These are phyloP conservation scores for Pulveroboletus sp. DNA, from an alignment of 768 basidiomycete genomes.

Conservation along the genomic window DNA sequence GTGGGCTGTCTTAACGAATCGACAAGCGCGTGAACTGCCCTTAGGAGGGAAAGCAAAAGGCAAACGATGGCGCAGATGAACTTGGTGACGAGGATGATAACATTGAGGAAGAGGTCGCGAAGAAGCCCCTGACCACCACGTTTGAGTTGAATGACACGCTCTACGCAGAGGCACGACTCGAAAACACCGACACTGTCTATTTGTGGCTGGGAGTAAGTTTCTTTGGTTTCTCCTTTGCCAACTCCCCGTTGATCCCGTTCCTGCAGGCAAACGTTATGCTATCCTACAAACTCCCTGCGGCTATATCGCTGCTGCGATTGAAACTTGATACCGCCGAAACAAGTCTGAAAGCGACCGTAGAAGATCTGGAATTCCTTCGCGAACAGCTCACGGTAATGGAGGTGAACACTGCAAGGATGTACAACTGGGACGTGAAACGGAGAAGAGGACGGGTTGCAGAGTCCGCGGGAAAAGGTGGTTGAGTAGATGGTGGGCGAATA, in stretches of 20 bases:
- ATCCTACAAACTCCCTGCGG: constrained; percentile 80
- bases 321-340: constrained; percentile 72
- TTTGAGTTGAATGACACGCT: constrained; percentile 97
- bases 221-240: neutral
- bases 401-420: constrained; percentile 89
- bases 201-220: constrained; percentile 89
- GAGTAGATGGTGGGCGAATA: constrained; percentile 1
- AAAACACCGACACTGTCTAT: constrained; percentile 84
- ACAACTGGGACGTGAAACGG: constrained; percentile 93
- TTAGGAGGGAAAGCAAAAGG: constrained; percentile 58
- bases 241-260: neutral
- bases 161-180: constrained; percentile 84
- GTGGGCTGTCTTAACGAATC: constrained; percentile 17
- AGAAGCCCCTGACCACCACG: constrained; percentile 67
- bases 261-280: constrained; percentile 95
- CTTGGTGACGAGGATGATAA: constrained; percentile 52
- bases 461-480: constrained; percentile 11
- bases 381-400: constrained; percentile 98
- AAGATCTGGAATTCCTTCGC: constrained; percentile 88
- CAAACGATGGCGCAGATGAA: constrained; percentile 36
- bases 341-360: constrained; percentile 61
- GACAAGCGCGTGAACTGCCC: neutral
- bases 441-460: constrained; percentile 53
- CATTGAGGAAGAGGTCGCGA: constrained; percentile 29
- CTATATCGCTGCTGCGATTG: constrained; percentile 63